Percentiles rank a stretch among this genome's conserved stretches.
Evolutionary conservation across 164 flowering plant genomes (phyloP).

Genomic region (Aristolochia californica): DNA sequence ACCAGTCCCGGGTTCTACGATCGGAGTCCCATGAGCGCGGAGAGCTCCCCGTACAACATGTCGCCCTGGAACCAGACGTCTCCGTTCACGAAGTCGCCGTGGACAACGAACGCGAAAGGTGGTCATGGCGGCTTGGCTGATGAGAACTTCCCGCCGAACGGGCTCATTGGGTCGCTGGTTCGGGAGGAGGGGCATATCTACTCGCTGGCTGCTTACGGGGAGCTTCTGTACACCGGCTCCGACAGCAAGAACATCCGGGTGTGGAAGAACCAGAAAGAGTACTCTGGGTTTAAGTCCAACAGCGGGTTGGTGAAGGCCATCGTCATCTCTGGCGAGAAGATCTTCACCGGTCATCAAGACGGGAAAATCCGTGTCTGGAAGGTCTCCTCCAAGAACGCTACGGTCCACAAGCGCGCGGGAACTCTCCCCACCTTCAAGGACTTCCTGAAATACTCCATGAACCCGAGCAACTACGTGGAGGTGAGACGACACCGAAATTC

Average conservation of each 20-base stretch:
- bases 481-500: constrained; percentile 35
- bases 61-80: constrained; percentile 43
- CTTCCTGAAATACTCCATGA: constrained; percentile 53
- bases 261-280: constrained; percentile 68
- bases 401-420: constrained; percentile 43
- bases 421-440: constrained; percentile 56
- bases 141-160: constrained; percentile 9
- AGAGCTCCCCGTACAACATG: constrained; percentile 27
- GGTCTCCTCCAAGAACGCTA: constrained; percentile 31
- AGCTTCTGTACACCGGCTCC: constrained; percentile 80
- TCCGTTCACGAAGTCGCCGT: constrained; percentile 32
- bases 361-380: constrained; percentile 85
- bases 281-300: constrained; percentile 57
- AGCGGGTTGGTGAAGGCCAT: constrained; percentile 89
- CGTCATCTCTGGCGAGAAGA: constrained; percentile 47
- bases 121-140: constrained; percentile 8
- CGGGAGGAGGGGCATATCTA: constrained; percentile 88
- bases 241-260: constrained; percentile 92
- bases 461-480: constrained; percentile 62
- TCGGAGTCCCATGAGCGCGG: constrained; percentile 15
- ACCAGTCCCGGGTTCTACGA: constrained; percentile 15
- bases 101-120: constrained; percentile 26
- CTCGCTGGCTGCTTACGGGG: constrained; percentile 55
- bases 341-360: constrained; percentile 86
- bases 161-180: constrained; percentile 59